Evolutionary conservation across 2,329 filamentous ascomycete genomes (phyloP).

Genomic region (Calcarisporium arbuscula): DNA sequence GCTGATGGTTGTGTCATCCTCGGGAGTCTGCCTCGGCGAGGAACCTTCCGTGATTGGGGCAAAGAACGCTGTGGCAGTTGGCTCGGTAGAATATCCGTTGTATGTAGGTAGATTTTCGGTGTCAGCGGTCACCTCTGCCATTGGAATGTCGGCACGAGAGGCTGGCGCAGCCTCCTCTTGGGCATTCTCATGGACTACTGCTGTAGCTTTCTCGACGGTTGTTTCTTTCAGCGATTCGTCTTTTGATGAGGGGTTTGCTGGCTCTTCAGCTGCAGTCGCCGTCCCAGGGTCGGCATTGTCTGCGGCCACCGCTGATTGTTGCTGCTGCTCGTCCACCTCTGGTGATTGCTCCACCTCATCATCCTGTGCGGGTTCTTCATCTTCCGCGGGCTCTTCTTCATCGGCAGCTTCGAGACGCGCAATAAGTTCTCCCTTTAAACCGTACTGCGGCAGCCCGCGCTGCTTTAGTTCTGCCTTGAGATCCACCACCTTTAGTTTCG

Average conservation of each 20-base stretch:
- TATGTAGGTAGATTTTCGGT: no score
- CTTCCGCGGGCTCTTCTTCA: conserved; percentile 10
- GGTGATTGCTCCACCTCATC: conserved; percentile 1
- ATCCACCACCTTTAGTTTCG: conserved; percentile 64
- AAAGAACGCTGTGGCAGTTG: no score
- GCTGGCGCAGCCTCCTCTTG: no score
- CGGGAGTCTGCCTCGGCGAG: no score
- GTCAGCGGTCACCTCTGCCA: no score
- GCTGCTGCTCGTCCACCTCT: conserved; percentile 1
- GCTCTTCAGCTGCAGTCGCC: background rate
- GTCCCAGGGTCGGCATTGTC: conserved; percentile 1
- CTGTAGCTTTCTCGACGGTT: no score
- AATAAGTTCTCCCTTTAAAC: conserved; percentile 66
- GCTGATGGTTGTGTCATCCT: conserved; percentile 9
- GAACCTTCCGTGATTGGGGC: no score
- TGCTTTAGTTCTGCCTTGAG: conserved; percentile 69
- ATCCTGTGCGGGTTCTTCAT: conserved; percentile 2
- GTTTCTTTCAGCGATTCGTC: no score
- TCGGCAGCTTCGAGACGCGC: conserved; percentile 47
- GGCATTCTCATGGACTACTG: no score
- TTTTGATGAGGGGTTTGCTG: conserved; percentile 1
- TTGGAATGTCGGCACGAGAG: no score
- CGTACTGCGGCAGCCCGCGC: conserved; percentile 61
- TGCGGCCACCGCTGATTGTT: no score
- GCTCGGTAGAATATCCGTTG: no score